Evolutionary conservation across 192 early-diverging fungal genomes (phyloP), one percentile per base, ranked within the genome.

Genomic region (Phycomyces blakesleeanus): DNA sequence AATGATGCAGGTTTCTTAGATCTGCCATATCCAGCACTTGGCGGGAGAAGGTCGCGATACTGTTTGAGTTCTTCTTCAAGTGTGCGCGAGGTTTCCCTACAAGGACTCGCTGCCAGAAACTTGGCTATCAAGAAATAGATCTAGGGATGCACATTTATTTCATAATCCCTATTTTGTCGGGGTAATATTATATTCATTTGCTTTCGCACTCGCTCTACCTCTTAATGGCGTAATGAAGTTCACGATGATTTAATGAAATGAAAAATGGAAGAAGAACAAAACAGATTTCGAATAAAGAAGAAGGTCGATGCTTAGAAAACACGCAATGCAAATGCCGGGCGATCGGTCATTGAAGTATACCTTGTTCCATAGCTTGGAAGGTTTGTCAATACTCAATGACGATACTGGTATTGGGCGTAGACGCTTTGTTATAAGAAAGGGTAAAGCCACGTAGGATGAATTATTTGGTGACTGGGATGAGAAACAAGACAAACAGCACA

Each of bases 81-180:
- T 16, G 77, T 80, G 56, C 57, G 61, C 5, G 85, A 81, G 3
- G 85, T 78, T 15, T 77, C 74, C 21, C 74, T 67, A 54, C 83
- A 85, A 42, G 82, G 80, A 10, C 87, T 75, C 9, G 68, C 68
- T 25, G 83, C 75, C 18, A 92, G 74, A 53, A 89, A 90, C 57
- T 81, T 81, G 24, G 87, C 81, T 57, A 92, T 86, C 22, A 92
- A 77, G 76, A 82, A 89, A 67, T 89, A 82, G 55, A 89, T 83
- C 86, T 89, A 58, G 15, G 12, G 15, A 47, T 47, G 44, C 5
- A 47, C 24, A 57, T 14, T 47, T n/a, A 47, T 3, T 47, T 47
- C 11, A 47, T 47, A 47, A n/a, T 14, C 11, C 2, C 18, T 14
- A 6, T 10, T 41, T 6, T 41, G 14, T 47, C 15, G 2, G 18